Base-by-base conservation (phyloP, 2,329 filamentous ascomycete species). In the Dothideomycetes sp. region DNA sequence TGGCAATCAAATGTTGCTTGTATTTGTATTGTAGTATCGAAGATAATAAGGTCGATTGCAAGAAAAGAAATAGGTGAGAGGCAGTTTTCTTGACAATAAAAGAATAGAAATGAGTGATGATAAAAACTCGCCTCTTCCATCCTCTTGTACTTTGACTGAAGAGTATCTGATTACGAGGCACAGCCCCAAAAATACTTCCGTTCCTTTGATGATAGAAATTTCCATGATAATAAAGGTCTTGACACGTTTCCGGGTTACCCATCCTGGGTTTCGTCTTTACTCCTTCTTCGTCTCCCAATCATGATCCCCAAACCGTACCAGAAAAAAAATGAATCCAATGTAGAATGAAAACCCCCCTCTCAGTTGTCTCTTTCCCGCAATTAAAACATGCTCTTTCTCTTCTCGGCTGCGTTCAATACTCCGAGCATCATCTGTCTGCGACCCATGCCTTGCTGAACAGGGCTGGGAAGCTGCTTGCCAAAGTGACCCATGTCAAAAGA, bases 391-490 rank as follows among this genome's bases (percentile, higher is more conserved):
- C 75, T 82, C 73, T 86, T 93, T 63, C 87, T 83, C 76, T 94
- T 94, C 70, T 94, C 87, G 47, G 80, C 81, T 58, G 80, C 82
- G 60, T 78, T 88, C 51, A 95, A 74, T 51, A 95, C 82, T 57
- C 94, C 77, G 71, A 87, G 82, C 40, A 86, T 82, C 52, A 82
- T 83, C 70, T 82, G 88, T 64, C 86, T 84, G 64, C 85, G 32
- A 17, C 44, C 43, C 10, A 41, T 31, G 22, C 42, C 46, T 29
- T 46, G 47, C 40, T 47, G 34, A 17, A 40, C 36, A 36, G 58
- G 57, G 18, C 53, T 59, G 12, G 55, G 55, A 5, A 58, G 57
- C 43, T 57, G 54, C 51, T 57, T 61, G 47, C 41, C 38, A 30
- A 47, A 47, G 31, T 35, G 40, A 16, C 41, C 33, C 37, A 46